Conservation (phyloP, 176 grass and related monocot genomes). For the Alopecurus myosuroides region DNA sequence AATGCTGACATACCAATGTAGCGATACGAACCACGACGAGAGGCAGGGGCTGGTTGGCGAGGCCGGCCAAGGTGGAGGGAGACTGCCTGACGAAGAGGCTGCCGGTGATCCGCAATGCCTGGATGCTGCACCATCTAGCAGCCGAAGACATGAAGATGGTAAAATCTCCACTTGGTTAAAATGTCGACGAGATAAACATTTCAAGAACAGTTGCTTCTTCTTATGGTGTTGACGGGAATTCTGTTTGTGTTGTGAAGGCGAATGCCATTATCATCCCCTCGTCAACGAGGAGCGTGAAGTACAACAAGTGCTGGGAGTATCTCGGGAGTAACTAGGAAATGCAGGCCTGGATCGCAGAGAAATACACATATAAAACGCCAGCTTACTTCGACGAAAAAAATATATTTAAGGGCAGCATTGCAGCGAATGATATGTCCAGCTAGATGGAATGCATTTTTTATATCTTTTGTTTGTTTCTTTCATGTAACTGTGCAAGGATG, state of each 20-base stretch:
- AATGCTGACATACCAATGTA: conserved; percentile 22
- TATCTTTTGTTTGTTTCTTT: background rate
- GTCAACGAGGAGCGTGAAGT: conserved; percentile 5
- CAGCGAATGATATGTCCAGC: background rate
- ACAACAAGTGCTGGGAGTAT: background rate
- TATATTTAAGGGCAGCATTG: background rate
- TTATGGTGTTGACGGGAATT: background rate
- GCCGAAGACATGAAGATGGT: conserved; percentile 9
- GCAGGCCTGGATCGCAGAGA: background rate
- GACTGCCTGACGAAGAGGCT: conserved; percentile 14
- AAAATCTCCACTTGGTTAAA: conserved; percentile 10
- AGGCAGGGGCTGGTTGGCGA: conserved; percentile 12
- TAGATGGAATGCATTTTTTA: background rate
- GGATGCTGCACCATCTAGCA: background rate
- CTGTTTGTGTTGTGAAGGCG: conserved; percentile 40
- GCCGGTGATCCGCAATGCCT: background rate
- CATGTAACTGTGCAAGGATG: background rate
- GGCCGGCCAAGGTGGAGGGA: background rate
- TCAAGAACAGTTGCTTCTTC: background rate
- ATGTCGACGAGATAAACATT: background rate
- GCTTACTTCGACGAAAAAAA: background rate
- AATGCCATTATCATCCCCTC: conserved; percentile 3
- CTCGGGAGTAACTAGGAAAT: background rate
- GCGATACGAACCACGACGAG: conserved; percentile 23
- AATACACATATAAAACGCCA: background rate